Base-by-base conservation (phyloP, 2,329 filamentous ascomycete species). In the Microdochium nivale region DNA sequence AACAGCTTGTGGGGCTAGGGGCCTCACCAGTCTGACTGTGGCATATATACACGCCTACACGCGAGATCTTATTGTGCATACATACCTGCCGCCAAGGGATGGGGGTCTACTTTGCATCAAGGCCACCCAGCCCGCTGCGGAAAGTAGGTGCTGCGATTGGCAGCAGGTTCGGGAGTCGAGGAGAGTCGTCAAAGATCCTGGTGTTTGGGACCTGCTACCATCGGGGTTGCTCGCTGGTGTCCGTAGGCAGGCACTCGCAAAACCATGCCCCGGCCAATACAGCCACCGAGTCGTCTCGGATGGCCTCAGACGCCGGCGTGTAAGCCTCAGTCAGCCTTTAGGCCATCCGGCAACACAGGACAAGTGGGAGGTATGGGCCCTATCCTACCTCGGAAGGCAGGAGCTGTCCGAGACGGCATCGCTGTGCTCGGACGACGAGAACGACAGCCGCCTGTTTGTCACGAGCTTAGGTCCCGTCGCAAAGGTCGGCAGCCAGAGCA, bases 221-320 rank as follows among this genome's bases (percentile, higher is more conserved):
- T 77, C 76, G 30, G 80, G 83, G 0, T 79, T 78, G 51, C 70
- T 88, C 10, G 70, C 88, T 1, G 86, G 87, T 0, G 71, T 89
- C 13, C 74, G 85, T 27, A 78, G 67, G 55, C 73, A 71, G 55
- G 59, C 59, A 21, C 59, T 60, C 53, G 47, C 58, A 8, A 63
- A 63, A 37, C 52, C 57, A 44, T 37, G 54, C 37, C 47, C 54
- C n/a, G 57, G 59, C 21, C 52, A 48, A 16, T 54, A 55, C 46
- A 53, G 51, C 40, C 55, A 54, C 46, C 58, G 54, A 37, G 53
- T 55, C 47, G 58, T 53, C 27, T 55, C 49, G 3, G 55, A 55
- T 24, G 61, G 62, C 2, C 60, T 69, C 19, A 60, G 67, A 13
- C 65, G 62, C 23, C 63, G 64, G 35, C 60, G 64, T 19, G 56